These are phyloP conservation scores for Trichoderma asperellum DNA, from an alignment of 2,329 filamentous ascomycete species.

Conservation along the genomic window DNA sequence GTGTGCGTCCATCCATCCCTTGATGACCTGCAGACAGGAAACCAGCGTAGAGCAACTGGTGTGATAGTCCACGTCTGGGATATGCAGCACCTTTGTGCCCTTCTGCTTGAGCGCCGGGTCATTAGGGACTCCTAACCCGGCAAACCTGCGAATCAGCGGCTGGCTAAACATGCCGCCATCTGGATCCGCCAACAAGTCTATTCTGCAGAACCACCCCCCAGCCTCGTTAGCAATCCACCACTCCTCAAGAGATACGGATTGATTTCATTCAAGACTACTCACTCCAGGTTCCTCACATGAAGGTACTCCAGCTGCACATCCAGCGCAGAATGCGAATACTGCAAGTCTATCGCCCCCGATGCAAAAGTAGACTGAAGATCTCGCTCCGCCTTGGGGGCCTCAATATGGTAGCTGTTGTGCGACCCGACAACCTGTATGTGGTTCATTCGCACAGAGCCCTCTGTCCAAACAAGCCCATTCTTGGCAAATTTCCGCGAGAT, in stretches of 20 bases:
- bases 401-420: constrained; percentile 57
- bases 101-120: constrained; percentile 46
- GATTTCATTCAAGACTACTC: not conserved
- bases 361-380: constrained; percentile 45
- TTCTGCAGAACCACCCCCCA: constrained; percentile 1
- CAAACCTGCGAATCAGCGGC: constrained; percentile 48
- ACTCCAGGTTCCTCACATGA: constrained; percentile 51
- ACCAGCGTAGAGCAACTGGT: constrained; percentile 51
- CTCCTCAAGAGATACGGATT: not conserved
- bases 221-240: not conserved
- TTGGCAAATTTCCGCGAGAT: not conserved
- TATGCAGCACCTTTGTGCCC: constrained; percentile 55
- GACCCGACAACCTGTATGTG: constrained; percentile 56
- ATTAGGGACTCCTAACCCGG: constrained; percentile 45
- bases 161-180: constrained; percentile 52
- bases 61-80: constrained; percentile 54
- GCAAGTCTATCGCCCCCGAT: constrained; percentile 46
- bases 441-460: constrained; percentile 49
- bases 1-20: constrained; percentile 49
- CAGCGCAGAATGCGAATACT: constrained; percentile 53
- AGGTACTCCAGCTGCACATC: constrained; percentile 51
- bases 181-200: constrained; percentile 54
- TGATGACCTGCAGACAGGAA: constrained; percentile 49
- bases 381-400: constrained; percentile 48
- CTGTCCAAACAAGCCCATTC: constrained; percentile 28